Evolutionary conservation across 371 early-diverging fungal species (phyloP).

Genomic region (Mortierella sp.): DNA sequence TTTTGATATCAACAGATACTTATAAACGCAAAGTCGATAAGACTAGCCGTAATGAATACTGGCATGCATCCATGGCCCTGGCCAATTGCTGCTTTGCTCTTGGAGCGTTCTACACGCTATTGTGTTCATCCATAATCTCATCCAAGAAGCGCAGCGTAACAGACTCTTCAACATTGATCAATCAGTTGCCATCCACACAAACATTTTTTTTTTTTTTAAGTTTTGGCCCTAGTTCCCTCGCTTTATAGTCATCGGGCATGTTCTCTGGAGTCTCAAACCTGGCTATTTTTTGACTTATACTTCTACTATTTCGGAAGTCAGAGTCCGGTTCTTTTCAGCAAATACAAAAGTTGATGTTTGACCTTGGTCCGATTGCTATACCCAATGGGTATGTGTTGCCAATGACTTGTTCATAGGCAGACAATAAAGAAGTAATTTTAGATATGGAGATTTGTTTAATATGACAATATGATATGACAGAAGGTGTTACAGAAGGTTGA

Average conservation of each 20-base stretch:
- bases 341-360: no score
- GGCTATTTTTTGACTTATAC: no score
- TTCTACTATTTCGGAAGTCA: no score
- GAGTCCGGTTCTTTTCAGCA: no score
- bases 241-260: neutral
- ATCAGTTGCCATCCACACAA: neutral
- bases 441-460: neutral
- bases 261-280: neutral
- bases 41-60: neutral
- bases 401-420: no score
- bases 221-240: no score
- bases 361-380: no score
- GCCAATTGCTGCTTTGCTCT: neutral
- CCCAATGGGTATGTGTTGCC: no score
- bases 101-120: conserved; percentile 13
- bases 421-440: no score
- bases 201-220: neutral
- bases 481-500: neutral
- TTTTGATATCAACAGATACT: neutral
- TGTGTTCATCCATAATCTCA: neutral
- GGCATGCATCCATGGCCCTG: neutral
- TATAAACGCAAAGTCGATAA: neutral
- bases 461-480: neutral
- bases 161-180: neutral
- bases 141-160: neutral